phyloP scores from a whole-genome alignment of 2,329 filamentous ascomycete species.

The Ophiosphaerella herpotricha region DNA sequence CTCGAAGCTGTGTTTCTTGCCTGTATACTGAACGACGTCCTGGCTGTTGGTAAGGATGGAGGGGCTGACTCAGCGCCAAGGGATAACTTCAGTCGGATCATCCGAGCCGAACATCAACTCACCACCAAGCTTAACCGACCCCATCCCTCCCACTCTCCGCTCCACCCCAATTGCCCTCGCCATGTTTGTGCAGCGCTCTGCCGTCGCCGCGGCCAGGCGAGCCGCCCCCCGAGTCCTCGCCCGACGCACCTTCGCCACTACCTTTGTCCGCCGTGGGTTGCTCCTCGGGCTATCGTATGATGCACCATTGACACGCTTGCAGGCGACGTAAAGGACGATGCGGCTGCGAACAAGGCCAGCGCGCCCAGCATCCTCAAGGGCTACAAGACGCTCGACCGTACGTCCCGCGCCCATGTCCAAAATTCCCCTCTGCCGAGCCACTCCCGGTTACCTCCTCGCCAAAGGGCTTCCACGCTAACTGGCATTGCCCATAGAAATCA shows the following conservation, averaged over 20 bases:
- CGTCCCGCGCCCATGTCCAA: slow-evolving; percentile 23
- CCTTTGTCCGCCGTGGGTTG: slow-evolving; percentile 53
- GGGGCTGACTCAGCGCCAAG: slow-evolving; percentile 18
- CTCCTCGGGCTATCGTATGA: slow-evolving; percentile 37
- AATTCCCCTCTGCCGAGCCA: slow-evolving; percentile 18
- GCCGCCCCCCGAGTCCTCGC: slow-evolving; percentile 48
- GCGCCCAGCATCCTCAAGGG: slow-evolving; percentile 33
- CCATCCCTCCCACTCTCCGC: slow-evolving; percentile 38
- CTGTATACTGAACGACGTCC: not conserved
- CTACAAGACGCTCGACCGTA: slow-evolving; percentile 55
- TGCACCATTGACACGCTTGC: slow-evolving; percentile 34
- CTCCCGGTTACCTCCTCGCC: not conserved
- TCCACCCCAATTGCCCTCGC: slow-evolving; percentile 45
- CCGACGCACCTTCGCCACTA: slow-evolving; percentile 53
- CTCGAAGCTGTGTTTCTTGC: not conserved
- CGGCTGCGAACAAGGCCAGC: slow-evolving; percentile 42
- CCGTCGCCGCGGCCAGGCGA: slow-evolving; percentile 53
- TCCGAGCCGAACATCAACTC: slow-evolving; percentile 27
- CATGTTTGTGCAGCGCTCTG: slow-evolving; percentile 58
- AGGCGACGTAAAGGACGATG: slow-evolving; percentile 42
- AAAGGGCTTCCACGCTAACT: slow-evolving; percentile 28
- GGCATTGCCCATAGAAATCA: slow-evolving; percentile 69
- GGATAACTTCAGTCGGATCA: slow-evolving; percentile 21
- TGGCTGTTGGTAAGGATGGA: not conserved
- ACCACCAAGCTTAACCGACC: slow-evolving; percentile 33